A percentile compares a stretch with the other conserved stretches of the same genome.
Evolutionary conservation across 2,329 filamentous ascomycete genomes (phyloP).

Genomic region (Alternaria dauci): DNA sequence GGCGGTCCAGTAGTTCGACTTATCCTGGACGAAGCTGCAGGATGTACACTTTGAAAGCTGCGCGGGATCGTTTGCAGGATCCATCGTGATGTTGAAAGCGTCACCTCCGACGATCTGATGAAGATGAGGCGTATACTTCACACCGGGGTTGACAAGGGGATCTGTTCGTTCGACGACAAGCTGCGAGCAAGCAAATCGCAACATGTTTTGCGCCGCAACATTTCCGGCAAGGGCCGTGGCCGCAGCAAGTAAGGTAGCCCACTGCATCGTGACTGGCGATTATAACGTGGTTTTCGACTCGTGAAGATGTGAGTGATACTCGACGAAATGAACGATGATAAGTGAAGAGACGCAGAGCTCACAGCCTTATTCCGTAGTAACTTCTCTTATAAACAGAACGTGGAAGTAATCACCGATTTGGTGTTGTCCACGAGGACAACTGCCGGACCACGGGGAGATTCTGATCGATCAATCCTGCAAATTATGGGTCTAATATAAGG

Average conservation of each 20-base stretch:
- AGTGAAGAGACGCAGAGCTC: constrained; percentile 25
- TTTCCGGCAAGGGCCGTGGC: constrained; percentile 34
- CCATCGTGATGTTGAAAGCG: constrained; percentile 47
- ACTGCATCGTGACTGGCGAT: constrained; percentile 37
- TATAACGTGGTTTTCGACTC: constrained; percentile 1
- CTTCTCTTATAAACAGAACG: constrained; percentile 42
- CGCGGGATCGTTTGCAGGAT: constrained; percentile 36
- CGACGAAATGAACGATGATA: constrained; percentile 16
- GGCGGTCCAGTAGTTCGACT: constrained; percentile 49
- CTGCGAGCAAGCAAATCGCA: constrained; percentile 48
- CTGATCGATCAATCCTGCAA: constrained; percentile 32
- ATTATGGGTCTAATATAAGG: constrained; percentile 43
- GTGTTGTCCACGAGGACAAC: constrained; percentile 27
- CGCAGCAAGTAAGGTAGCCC: constrained; percentile 35
- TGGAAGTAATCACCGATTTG: constrained; percentile 8
- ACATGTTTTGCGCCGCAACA: constrained; percentile 41
- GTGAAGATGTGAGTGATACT: background rate
- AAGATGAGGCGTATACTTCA: constrained; percentile 48
- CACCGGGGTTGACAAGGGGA: constrained; percentile 46
- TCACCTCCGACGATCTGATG: constrained; percentile 48
- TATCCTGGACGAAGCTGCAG: constrained; percentile 43
- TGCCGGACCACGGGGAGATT: constrained; percentile 37
- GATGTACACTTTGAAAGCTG: constrained; percentile 44
- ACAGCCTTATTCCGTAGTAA: constrained; percentile 27
- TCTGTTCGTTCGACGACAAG: constrained; percentile 47